Evolutionary conservation across 768 basidiomycete genomes (phyloP), one percentile per base, ranked within the genome.

Genomic region (Lactarius hatsudake): DNA sequence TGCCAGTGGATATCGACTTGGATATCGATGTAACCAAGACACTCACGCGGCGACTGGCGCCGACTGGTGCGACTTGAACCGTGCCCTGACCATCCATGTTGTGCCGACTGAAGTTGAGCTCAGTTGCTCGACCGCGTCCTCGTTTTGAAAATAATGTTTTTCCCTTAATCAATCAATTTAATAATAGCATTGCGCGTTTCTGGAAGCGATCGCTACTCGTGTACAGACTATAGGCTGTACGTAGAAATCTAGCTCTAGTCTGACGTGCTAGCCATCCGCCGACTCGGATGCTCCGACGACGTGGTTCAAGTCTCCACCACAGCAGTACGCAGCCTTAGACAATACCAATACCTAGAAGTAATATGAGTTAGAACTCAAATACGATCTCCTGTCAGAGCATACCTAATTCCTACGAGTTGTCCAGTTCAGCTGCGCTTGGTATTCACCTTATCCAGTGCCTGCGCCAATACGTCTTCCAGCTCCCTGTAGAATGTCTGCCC

Each of bases 371-470:
- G 13, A 26, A 28, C 51, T 3, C 13, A 17, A 23, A 4, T 26
- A 6, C 6, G 2, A 26, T 26, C 23, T 10, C 5, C 26, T 5
- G 13, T 51, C 13, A 26, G 23, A 51, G 13, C 23, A 53, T 26
- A 26, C 26, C 13, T 53, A 13, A 2, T 2, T 1, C 23, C 5
- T 53, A 17, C 13, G 6, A 15, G 13, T 3, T 7, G 23, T 53
- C 23, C 10, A 26, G 51, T 26, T 53, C 26, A 26, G 26, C 26
- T 1, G 26, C 26, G 26, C 26, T 53, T 26, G 2, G 17, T 42
- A 42, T 17, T 51, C 43, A 62, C 61, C 23, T 32, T 36, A n/a
- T 67, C 54, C 26, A 56, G 62, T 9, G 36, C 56, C 20, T 23
- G 57, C 54, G 38, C 30, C 20, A 63, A 30, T 38, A 32, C 30